These are phyloP conservation scores for Xylaria intraflava DNA, from an alignment of 495 filamentous ascomycete genomes.

Conservation along the genomic window DNA sequence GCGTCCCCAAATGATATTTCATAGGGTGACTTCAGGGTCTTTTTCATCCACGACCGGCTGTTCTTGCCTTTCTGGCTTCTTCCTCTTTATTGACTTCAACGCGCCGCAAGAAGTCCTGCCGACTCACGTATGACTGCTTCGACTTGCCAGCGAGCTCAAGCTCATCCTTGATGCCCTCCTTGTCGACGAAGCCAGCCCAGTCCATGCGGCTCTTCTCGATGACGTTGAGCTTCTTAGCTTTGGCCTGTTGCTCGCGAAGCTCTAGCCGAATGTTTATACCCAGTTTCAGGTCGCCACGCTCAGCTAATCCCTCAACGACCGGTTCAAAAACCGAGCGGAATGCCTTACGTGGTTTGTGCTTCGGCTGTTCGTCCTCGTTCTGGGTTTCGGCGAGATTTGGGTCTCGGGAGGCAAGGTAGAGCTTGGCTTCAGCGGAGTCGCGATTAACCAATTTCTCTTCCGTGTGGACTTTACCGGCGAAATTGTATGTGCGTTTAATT, in stretches of 20 bases:
- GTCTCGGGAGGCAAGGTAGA: conserved; percentile 58
- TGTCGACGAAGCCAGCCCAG: conserved; percentile 90
- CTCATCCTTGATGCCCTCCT: conserved; percentile 87
- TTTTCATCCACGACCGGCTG: conserved; percentile 42
- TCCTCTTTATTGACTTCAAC: conserved; percentile 73
- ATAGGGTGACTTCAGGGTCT: background rate
- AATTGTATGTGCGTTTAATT: conserved; percentile 84
- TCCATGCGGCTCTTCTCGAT: conserved; percentile 93
- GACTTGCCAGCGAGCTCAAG: conserved; percentile 75
- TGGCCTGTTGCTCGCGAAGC: conserved; percentile 39
- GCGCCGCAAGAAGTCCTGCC: conserved; percentile 84
- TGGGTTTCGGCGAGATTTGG: conserved; percentile 24
- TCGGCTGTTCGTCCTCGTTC: conserved; percentile 28
- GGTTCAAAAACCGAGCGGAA: conserved; percentile 82
- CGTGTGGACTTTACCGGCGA: conserved; percentile 78
- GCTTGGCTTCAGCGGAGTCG: conserved; percentile 72
- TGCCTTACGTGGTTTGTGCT: conserved; percentile 60
- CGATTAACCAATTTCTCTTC: conserved; percentile 75
- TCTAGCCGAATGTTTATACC: conserved; percentile 35
- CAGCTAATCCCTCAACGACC: conserved; percentile 38
- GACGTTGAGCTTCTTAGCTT: conserved; percentile 83
- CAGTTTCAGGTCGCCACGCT: conserved; percentile 46
- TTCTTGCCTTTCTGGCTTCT: conserved; percentile 57
- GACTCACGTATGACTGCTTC: conserved; percentile 71
- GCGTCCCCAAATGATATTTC: background rate